Base-by-base conservation (phyloP, 768 basidiomycete species). In the Phylloporus sp. region DNA sequence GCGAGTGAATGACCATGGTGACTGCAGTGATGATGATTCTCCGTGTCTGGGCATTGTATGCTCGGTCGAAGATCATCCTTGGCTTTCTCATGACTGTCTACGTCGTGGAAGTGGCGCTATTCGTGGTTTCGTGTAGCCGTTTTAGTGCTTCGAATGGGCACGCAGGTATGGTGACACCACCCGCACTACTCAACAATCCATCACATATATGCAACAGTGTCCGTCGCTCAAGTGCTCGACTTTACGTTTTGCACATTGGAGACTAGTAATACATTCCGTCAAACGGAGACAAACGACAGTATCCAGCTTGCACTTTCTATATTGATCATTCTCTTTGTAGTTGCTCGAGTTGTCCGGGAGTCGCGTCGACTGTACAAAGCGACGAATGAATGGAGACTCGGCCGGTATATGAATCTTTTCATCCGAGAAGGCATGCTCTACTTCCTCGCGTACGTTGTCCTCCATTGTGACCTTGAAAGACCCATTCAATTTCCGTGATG, bases 11-110 rank as follows among this genome's bases (percentile, higher is more conserved):
- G 21, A 42, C 14, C 2, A 3, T 3, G n/a, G 6, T 24, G 21
- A 41, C 15, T 38, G 9, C 9, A 54, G 55, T 56, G 39, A 34
- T 24, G 7, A 56, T 56, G 55, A 45, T 57, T 21, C 43, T 58
- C 9, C 55, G 50, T 27, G 36, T 57, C 18, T 57, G 50, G 45
- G 50, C 39, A 32, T 18, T 56, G 27, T 53, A 56, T 22, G 4
- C 9, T 10, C 34, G 18, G 6, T 56, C 55, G 5, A 53, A 26
- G 28, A 24, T 45, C 11, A 23, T 56, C 5, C 46, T 56, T 18
- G 28, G 40, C 2, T 17, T 38, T 13, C 56, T 58, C 22, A 50
- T 58, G 17, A 9, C 34, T 1, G 29, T 53, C 17, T 58, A 45
- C 10, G 4, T 13, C 3, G 3, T 23, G 11, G 55, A 58, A 18